These are phyloP conservation scores for Penicillium diatomitis DNA, from an alignment of 495 filamentous ascomycete genomes.

Conservation along the genomic window DNA sequence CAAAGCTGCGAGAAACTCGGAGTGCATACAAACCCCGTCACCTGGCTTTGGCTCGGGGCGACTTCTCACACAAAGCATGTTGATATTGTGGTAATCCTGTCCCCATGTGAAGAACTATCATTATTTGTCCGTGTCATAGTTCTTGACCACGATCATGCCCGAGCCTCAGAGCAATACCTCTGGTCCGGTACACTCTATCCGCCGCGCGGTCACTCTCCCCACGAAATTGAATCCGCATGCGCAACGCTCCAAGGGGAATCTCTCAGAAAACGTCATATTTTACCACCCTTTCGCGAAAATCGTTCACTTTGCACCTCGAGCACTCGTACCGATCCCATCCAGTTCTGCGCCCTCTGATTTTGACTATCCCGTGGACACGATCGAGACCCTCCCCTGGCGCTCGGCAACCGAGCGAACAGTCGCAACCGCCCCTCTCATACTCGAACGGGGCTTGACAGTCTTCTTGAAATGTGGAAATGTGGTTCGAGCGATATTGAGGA, in stretches of 20 bases:
- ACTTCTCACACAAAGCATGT: slow-evolving; percentile 3
- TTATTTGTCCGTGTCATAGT: slow-evolving; percentile 11
- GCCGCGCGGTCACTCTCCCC: slow-evolving; percentile 53
- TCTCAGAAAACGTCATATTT: slow-evolving; percentile 61
- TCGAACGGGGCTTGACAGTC: slow-evolving; percentile 73
- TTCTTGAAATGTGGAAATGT: slow-evolving; percentile 77
- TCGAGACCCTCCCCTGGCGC: slow-evolving; percentile 58
- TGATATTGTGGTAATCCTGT: slow-evolving; percentile 6
- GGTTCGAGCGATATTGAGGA: slow-evolving; percentile 75
- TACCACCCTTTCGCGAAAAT: slow-evolving; percentile 58
- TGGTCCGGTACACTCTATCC: slow-evolving; percentile 30
- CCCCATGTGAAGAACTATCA: slow-evolving; percentile 9
- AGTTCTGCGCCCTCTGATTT: slow-evolving; percentile 36
- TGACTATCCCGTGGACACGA: slow-evolving; percentile 36
- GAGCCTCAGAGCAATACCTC: slow-evolving; percentile 28
- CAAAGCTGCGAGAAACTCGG: slow-evolving; percentile 1
- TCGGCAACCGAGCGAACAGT: slow-evolving; percentile 72
- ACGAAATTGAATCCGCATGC: slow-evolving; percentile 33
- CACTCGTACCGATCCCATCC: slow-evolving; percentile 32
- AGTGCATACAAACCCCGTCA: slow-evolving; percentile 3
- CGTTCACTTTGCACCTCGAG: slow-evolving; percentile 48
- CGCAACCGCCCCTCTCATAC: slow-evolving; percentile 65
- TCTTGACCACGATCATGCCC: slow-evolving; percentile 21
- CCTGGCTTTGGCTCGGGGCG: not conserved
- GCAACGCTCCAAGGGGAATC: slow-evolving; percentile 26